Evolutionary conservation across 345 rosid species (phyloP), one percentile per base, ranked within the genome.

Genomic region (Melaleuca alternifolia): DNA sequence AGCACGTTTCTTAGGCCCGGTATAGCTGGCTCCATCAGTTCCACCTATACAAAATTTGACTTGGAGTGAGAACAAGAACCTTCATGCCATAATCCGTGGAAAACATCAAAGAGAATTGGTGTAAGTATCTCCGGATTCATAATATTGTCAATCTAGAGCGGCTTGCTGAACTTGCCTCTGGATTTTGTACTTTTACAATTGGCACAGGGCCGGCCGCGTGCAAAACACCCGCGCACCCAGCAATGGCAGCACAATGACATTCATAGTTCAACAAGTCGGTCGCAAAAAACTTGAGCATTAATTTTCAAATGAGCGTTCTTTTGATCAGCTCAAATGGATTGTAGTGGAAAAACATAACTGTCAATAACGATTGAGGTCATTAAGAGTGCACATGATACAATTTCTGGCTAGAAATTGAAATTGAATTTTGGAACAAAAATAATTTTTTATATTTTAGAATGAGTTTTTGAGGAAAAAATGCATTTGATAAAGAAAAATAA

Each of bases 121-220:
- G 41, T 26, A 46, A 16, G 21, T 62, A 61, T 57, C 56, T 51
- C 84, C 84, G 28, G 26, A 83, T 10, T 54, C 52, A 37, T 13
- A 30, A 51, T 15, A 15, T 46, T 13, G n/a, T 51, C 11, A 24
- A n/a, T 51, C 44, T 23, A 16, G 24, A 83, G n/a, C 41, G 10
- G 51, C 84, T 54, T 50, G 53, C 37, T 13, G 44, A 51, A 61
- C 54, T 88, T 84, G 87, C 95, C 94, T 91, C 88, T 3, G 91
- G 90, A 83, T 86, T 86, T 8, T 85, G 51, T 83, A 90, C 88
- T 88, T 83, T 87, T 48, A 82, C 87, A 65, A 54, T 41, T 51
- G 92, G 91, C 51, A 92, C 90, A 18, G 88, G 93, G 87, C 89
- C 54, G 87, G 96, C 94, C n/a, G 92, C 88, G 82, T 92, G 94